Base-by-base conservation (phyloP, 2,329 filamentous ascomycete species). In the Didymella segeticola region DNA sequence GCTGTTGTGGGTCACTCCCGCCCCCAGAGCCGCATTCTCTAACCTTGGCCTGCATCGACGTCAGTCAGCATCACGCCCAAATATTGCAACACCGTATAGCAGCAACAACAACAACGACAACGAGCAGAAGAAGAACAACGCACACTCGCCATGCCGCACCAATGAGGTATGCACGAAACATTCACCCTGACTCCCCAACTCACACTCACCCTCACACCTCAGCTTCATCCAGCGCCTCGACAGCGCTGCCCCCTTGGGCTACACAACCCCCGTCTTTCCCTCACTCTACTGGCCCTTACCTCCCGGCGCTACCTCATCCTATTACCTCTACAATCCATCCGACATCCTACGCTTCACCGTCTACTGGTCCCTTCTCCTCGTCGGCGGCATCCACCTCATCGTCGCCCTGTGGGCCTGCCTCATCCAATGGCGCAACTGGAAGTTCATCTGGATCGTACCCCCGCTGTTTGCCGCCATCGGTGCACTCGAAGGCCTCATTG, bases 261-360 rank as follows among this genome's bases (percentile, higher is more conserved):
- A 96, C 78, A 73, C 75, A 22, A 83, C 84, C 19, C 91, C 91
- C 17, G 73, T 79, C 4, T 97, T 96, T 70, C 92, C 92, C 1
- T 90, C 89, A 30, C 86, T 97, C 56, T 91, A 91, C 78, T 89
- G 90, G 84, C 86, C 89, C 27, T 77, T 87, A 38, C 80, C 82
- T 20, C 79, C 87, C 11, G 73, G 74, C 53, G 77, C 82, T 37
- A 82, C 83, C 55, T 83, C 85, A 30, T 77, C 81, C 27, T 77
- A 78, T 58, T 88, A 87, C 66, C 86, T 96, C 63, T 93, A 90
- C 78, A 82, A 89, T 67, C 81, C 90, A 2, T 72, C 76, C 55
- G 91, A 96, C 69, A 90, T 96, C 49, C 93, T 91, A 88, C 88
- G 89, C 60, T 96, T 95, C 74, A 96, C 91, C 1, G 77, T 95